Evolutionary conservation across 2,329 filamentous ascomycete genomes (phyloP), one percentile per base, ranked within the genome.

Genomic region (Cladophialophora immunda): DNA sequence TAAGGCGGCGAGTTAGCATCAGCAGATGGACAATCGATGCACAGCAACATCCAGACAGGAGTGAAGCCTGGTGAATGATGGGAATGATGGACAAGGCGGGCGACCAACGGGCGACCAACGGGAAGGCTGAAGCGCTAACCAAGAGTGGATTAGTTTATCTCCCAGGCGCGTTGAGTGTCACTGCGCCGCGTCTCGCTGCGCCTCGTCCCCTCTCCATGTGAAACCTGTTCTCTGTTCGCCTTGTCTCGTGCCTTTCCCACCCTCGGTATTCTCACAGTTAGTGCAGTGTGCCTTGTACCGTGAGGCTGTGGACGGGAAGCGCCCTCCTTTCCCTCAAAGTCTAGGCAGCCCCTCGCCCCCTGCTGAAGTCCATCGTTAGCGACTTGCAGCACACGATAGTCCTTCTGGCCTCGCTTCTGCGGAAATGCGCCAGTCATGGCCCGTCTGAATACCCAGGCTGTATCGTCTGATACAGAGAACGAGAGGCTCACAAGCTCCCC

Each of bases 381-480:
- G 29, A 47, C 25, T 25, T 30, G 41, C 41, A 50, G 27, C n/a
- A 9, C n/a, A 30, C 25, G 34, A 13, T 5, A 15, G 6, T 52
- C 41, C 41, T 32, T 47, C 30, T 50, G 27, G 13, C 57, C 25
- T 7, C 22, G 36, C 11, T 34, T 17, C 2, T 17, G 13, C 15
- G 19, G 5, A 4, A 3, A 66, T 68, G 64, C 57, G 63, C 50
- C 52, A 29, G 65, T 17, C 30, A 73, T 73, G 72, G 70, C 72
- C 36, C 67, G 69, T 38, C 41, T 70, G 36, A 70, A 69, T 58
- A 59, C 45, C 41, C 64, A 52, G 45, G n/a, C 60, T 17, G 52
- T 25, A 11, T 64, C 68, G 15, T 65, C 70, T 17, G 82, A 84
- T 69, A 82, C 83, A 68, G 82, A 84, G 64, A 84, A 84, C 69